These are phyloP conservation scores for Acacia concinna DNA, from an alignment of 331 rosid genomes.

Conservation along the genomic window DNA sequence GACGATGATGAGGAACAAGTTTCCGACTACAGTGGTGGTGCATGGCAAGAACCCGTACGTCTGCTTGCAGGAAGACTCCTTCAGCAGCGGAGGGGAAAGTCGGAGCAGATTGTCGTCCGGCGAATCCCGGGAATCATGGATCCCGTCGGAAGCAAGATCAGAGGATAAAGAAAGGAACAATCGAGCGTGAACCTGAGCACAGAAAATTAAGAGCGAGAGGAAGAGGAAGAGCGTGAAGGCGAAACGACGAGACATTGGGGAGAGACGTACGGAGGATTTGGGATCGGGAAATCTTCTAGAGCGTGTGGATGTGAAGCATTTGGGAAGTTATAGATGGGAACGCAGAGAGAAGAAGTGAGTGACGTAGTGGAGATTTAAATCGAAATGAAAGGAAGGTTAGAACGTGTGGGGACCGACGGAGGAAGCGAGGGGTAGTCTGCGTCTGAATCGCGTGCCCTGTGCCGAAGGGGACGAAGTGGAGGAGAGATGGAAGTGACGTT, in stretches of 20 bases:
- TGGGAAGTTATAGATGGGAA: neutral
- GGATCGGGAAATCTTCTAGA: neutral
- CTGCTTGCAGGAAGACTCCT: conserved; percentile 67
- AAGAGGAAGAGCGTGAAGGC: conserved; percentile 12
- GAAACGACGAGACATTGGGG: conserved; percentile 7
- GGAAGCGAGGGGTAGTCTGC: neutral
- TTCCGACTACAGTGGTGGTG: conserved; percentile 73
- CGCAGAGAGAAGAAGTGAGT: neutral
- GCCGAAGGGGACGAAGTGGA: neutral
- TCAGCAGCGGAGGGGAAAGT: conserved; percentile 11
- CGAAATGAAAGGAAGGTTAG: neutral
- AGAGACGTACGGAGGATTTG: neutral
- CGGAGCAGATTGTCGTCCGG: conserved; percentile 1
- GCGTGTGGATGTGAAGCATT: neutral
- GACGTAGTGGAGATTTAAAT: neutral
- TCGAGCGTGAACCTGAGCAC: conserved; percentile 48
- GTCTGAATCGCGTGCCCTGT: neutral
- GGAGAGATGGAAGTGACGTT: neutral
- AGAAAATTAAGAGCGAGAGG: conserved; percentile 40
- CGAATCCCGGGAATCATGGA: conserved; percentile 1
- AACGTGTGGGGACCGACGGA: neutral
- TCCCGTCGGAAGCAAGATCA: conserved; percentile 67
- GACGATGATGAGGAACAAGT: conserved; percentile 62
- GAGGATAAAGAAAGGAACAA: neutral
- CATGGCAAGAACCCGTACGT: conserved; percentile 90